Evolutionary conservation across 805 yeast species (phyloP).

Genomic region (Danielia oregonensis): DNA sequence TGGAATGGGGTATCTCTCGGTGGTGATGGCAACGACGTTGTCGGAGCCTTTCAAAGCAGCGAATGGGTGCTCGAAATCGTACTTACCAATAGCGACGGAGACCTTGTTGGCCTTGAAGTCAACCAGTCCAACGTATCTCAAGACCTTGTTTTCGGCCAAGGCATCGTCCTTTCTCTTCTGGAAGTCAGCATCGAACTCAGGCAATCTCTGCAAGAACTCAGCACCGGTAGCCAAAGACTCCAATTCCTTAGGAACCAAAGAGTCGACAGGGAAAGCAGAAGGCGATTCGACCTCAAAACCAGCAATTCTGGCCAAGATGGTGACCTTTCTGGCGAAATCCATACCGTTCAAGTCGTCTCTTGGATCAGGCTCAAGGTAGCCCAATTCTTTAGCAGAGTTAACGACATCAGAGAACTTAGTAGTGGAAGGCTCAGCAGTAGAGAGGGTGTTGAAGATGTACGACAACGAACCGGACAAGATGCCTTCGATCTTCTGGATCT

Average conservation of each 20-base stretch:
- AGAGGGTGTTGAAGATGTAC: slow-evolving; percentile 90
- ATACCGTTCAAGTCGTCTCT: slow-evolving; percentile 97
- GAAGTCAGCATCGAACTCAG: slow-evolving; percentile 77
- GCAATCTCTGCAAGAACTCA: slow-evolving; percentile 78
- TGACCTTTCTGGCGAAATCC: slow-evolving; percentile 97
- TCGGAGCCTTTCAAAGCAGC: slow-evolving; percentile 95
- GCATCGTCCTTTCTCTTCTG: slow-evolving; percentile 79
- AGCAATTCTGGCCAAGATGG: slow-evolving; percentile 89
- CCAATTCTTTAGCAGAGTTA: slow-evolving; percentile 79
- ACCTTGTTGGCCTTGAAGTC: slow-evolving; percentile 68
- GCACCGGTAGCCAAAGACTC: slow-evolving; percentile 68
- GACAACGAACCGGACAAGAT: slow-evolving; percentile 95
- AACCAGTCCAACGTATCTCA: slow-evolving; percentile 90
- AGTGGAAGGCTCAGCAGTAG: slow-evolving; percentile 56
- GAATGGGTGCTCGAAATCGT: slow-evolving; percentile 87
- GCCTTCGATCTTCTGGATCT: slow-evolving; percentile 88
- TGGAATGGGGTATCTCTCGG: slow-evolving; percentile 91
- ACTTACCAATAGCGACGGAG: slow-evolving; percentile 85
- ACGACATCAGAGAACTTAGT: slow-evolving; percentile 89
- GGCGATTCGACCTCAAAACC: slow-evolving; percentile 86
- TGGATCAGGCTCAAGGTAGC: slow-evolving; percentile 99
- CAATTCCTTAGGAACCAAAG: slow-evolving; percentile 83
- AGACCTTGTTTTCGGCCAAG: slow-evolving; percentile 75
- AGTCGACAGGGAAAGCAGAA: slow-evolving; percentile 88
- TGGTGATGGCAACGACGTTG: slow-evolving; percentile 87